Base-by-base conservation (phyloP, 2,329 filamentous ascomycete species). In the Exophiala sideris region DNA sequence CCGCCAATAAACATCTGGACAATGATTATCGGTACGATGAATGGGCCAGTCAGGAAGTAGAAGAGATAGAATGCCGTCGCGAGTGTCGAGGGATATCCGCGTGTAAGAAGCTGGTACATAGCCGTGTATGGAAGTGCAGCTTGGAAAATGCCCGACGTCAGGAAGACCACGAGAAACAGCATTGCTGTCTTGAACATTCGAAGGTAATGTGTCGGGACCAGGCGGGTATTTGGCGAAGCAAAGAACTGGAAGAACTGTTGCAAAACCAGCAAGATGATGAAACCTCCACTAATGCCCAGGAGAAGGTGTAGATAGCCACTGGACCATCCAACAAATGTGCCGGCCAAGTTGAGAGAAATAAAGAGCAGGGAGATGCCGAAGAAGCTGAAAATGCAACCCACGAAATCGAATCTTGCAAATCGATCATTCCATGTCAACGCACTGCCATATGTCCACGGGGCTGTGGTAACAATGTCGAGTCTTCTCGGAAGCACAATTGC, bases 341-440 rank as follows among this genome's bases (percentile, higher is more conserved):
- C 57, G 2, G 57, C 50, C 16, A 54, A 48, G 40, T 59, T 59
- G 50, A 59, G 35, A n/a, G 57, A 32, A 42, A 59, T 48, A 21
- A 59, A 48, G 6, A 59, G 10, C 4, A 39, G 38, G 18, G 56
- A 18, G 50, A 59, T 54, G 45, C 53, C 50, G 39, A 45, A 39
- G 36, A 52, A 56, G 42, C 57, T 54, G 39, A 59, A 48, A 24
- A 49, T 11, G 12, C 34, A 40, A 32, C 57, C 57, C 10, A 56
- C 12, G 8, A 38, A 12, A 32, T 59, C 57, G 18, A 57, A 34
- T 14, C 50, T 40, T n/a, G 39, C n/a, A 14, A 57, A 20, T 14
- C 32, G 41, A 11, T 38, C 14, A 5, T 39, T 41, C 50, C 46
- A 50, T 20, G 33, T 29, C 29, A 53, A 14, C 8, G 16, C 29